Conservation (phyloP, 805 yeast genomes). For the Wickerhamiella domercqiae region DNA sequence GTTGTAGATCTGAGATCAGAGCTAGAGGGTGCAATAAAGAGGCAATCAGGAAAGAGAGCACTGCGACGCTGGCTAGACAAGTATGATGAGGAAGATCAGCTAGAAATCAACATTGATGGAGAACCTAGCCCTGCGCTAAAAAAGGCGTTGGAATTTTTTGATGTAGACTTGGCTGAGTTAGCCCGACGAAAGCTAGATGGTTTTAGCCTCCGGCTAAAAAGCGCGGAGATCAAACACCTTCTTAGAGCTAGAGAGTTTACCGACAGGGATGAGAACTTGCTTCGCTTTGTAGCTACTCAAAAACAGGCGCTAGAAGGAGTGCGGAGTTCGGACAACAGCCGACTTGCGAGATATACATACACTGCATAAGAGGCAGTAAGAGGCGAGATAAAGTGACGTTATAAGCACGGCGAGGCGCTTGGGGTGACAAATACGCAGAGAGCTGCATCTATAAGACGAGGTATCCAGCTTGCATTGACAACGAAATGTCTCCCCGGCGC, state of each 20-base stretch:
- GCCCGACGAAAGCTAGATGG: constrained; percentile 6
- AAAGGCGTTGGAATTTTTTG: not conserved
- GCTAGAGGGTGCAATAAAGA: constrained; percentile 31
- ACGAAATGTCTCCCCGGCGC: too few species aligned
- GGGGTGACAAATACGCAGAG: too few species aligned
- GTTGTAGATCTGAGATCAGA: constrained; percentile 43
- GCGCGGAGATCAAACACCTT: constrained; percentile 3
- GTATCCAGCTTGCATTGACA: too few species aligned
- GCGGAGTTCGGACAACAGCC: too few species aligned
- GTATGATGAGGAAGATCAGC: constrained; percentile 9
- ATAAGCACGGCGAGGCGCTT: too few species aligned
- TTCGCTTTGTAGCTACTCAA: constrained; percentile 21
- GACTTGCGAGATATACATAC: too few species aligned
- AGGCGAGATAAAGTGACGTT: too few species aligned
- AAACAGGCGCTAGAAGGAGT: constrained; percentile 19
- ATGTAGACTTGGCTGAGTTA: constrained; percentile 4
- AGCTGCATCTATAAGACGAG: too few species aligned
- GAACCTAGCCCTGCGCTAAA: constrained; percentile 7
- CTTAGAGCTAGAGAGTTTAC: not conserved
- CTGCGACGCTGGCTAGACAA: constrained; percentile 5
- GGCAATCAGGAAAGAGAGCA: constrained; percentile 5
- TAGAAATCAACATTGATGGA: constrained; percentile 10
- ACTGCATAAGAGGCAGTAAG: too few species aligned
- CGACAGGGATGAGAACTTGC: constrained; percentile 10
- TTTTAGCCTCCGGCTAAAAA: not conserved